These are phyloP conservation scores for Trametes punicea DNA, from an alignment of 768 basidiomycete species.

Conservation along the genomic window DNA sequence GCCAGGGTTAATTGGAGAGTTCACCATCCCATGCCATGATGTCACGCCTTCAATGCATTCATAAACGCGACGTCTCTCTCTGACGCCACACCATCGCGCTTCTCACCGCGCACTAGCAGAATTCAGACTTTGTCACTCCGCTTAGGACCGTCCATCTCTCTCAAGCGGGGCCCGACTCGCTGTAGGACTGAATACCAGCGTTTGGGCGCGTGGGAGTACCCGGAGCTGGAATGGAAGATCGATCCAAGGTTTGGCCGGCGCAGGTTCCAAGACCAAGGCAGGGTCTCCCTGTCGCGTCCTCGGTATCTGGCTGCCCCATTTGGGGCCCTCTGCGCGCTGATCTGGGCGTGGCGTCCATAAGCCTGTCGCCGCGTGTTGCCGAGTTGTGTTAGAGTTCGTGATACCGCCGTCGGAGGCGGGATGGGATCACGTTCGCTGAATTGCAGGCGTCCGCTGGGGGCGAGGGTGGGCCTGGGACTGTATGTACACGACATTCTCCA, in stretches of 20 bases:
- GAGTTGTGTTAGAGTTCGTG: not conserved
- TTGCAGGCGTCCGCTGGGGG: not conserved
- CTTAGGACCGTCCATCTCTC: not conserved
- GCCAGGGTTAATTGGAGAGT: not conserved
- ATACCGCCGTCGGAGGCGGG: not conserved
- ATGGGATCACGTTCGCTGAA: not conserved
- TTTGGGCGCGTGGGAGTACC: not conserved
- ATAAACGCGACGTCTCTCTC: no score
- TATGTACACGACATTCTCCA: constrained; percentile 1
- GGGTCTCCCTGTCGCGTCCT: not conserved
- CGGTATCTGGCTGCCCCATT: not conserved
- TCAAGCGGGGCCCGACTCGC: not conserved
- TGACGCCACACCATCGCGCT: no score
- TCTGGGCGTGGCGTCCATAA: not conserved
- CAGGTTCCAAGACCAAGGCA: not conserved
- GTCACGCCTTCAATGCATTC: no score
- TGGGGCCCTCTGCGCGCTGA: not conserved
- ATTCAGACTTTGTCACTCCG: not conserved
- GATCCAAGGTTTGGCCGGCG: not conserved
- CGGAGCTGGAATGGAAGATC: not conserved
- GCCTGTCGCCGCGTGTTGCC: not conserved
- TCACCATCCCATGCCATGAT: not conserved
- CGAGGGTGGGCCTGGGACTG: not conserved
- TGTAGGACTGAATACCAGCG: not conserved
- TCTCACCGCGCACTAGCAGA: no score